Evolutionary conservation across 2,329 filamentous ascomycete species (phyloP), one percentile per base, ranked within the genome.

Genomic region (Xylaria hypoxylon): DNA sequence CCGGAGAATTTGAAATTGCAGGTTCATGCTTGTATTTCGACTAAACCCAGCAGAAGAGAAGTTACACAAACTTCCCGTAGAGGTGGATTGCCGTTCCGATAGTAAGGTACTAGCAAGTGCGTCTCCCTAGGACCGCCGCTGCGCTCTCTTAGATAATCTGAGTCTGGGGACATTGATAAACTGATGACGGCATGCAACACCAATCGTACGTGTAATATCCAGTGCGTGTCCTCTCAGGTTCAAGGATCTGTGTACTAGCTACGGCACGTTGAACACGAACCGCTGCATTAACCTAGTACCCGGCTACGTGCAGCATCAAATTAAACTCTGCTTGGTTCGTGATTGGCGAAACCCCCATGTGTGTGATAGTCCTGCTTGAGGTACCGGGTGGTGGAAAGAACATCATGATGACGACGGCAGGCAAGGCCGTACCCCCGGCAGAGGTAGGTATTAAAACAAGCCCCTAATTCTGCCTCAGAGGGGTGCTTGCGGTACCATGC

Each of bases 271-370:
- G n/a, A 50, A 33, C 55, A 60, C 62, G 35, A 61, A 51, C 38
- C 17, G 31, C 31, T 22, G 35, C 40, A 48, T 47, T 55, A 26
- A n/a, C 8, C 28, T 15, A 17, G 26, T 15, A 2, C 7, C 63
- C 68, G 70, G 71, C 67, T 72, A 71, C 59, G 59, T 56, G 65
- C 71, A 68, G 68, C 56, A 72, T 71, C 67, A 69, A n/a, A 47
- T 24, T 51, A 59, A 44, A 40, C 24, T 22, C 22, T 24, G 42
- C 55, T 63, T 35, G 22, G 13, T 28, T 33, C 17, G 33, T 17
- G 19, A 53, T 64, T 59, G 44, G 40, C 51, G 8, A 2, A 3
- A 17, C 19, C 33, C 6, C 11, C 10, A 31, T 15, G 26, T 28
- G 22, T 10, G 33, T n/a, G 22, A 42, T 11, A 55, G 35, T 10